A percentile compares a stretch with the other conserved stretches of the same genome.
These are phyloP conservation scores for Macrotyloma uniflorum DNA, from an alignment of 306 rosid species.

Conservation along the genomic window DNA sequence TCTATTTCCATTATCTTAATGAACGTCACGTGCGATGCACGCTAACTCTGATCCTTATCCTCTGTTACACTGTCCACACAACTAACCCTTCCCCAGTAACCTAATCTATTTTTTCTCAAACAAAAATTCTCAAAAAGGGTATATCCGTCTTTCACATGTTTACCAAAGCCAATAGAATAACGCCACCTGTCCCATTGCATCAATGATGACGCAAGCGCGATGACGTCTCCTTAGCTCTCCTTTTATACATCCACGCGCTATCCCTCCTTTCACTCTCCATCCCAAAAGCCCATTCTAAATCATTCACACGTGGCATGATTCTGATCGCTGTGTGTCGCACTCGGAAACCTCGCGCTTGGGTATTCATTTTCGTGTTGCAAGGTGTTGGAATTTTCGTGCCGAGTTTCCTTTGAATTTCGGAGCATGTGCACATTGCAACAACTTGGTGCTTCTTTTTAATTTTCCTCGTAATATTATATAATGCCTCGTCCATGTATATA, in stretches of 20 bases:
- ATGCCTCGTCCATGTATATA: no score
- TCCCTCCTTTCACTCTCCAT: background rate
- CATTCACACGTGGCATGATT: background rate
- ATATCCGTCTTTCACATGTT: background rate
- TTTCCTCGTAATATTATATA: background rate
- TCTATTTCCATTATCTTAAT: no score
- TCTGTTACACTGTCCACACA: no score
- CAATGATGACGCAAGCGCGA: rapidly evolving
- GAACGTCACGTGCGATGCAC: background rate
- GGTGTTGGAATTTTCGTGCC: slow-evolving; percentile 42
- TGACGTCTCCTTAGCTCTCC: background rate
- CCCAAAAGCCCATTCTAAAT: background rate
- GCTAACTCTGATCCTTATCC: background rate
- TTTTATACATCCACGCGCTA: background rate
- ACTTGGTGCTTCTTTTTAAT: background rate
- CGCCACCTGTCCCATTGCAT: slow-evolving; percentile 9
- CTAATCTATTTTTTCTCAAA: background rate
- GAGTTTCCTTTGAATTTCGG: slow-evolving; percentile 35
- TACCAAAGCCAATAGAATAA: background rate
- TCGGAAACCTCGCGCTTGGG: rapidly evolving
- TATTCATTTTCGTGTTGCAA: background rate
- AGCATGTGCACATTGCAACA: slow-evolving; percentile 31
- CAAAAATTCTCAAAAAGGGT: background rate
- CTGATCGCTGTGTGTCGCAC: rapidly evolving
- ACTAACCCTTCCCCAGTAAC: background rate